These are phyloP conservation scores for Dendrobium huoshanense DNA, from an alignment of 106 monocot genomes.

Conservation along the genomic window DNA sequence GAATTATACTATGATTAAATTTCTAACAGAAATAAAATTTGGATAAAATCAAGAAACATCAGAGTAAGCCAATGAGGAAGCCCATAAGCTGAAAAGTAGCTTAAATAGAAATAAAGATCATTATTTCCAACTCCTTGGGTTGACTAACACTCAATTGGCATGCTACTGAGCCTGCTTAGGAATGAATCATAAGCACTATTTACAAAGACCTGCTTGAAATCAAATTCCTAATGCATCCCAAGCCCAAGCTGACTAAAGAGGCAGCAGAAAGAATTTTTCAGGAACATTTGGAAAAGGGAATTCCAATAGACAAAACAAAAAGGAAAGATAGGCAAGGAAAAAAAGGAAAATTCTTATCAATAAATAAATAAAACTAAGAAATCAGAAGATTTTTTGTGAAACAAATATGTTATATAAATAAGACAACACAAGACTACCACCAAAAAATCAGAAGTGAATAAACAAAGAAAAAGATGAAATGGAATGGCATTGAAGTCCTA, in stretches of 20 bases:
- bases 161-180: background rate
- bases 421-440: background rate
- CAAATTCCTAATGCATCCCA: no score
- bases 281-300: no score
- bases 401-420: background rate
- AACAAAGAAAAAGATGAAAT: background rate
- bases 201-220: no score
- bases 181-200: background rate
- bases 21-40: background rate
- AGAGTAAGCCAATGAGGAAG: background rate
- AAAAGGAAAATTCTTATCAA: no score
- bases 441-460: background rate
- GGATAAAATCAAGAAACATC: background rate
- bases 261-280: no score
- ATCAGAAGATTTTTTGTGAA: background rate
- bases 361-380: background rate
- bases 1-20: background rate
- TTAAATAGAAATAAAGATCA: background rate
- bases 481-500: background rate
- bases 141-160: background rate
- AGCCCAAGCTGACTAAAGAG: no score
- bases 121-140: background rate
- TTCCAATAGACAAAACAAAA: no score
- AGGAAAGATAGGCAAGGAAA: no score
- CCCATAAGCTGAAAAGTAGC: background rate